These are phyloP conservation scores for Bipolaris cookei DNA, from an alignment of 2,329 filamentous ascomycete species.

Conservation along the genomic window DNA sequence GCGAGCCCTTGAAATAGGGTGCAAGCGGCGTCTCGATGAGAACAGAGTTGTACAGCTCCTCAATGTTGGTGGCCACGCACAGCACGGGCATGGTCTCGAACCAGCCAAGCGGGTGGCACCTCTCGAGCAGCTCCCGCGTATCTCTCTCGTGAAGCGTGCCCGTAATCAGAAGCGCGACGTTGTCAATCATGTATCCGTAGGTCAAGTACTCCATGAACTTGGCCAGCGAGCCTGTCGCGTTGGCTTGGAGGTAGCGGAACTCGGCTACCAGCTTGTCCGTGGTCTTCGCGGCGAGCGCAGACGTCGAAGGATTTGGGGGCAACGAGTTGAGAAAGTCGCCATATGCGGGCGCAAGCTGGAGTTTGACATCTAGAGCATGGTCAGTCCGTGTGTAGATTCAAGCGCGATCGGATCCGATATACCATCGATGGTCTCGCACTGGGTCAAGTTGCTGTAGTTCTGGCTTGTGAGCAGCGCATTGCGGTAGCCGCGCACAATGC, in stretches of 20 bases:
- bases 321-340: slow-evolving; percentile 95
- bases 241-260: slow-evolving; percentile 94
- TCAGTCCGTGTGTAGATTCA: slow-evolving; percentile 10
- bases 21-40: slow-evolving; percentile 95
- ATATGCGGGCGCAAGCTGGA: slow-evolving; percentile 94
- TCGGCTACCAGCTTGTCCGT: slow-evolving; percentile 98
- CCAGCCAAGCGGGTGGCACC: slow-evolving; percentile 97
- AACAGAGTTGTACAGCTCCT: slow-evolving; percentile 98
- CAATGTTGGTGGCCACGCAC: slow-evolving; percentile 96
- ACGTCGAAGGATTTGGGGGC: slow-evolving; percentile 95
- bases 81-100: slow-evolving; percentile 99
- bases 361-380: slow-evolving; percentile 86
- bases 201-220: slow-evolving; percentile 98
- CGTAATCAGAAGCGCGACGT: slow-evolving; percentile 96
- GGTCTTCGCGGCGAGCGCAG: slow-evolving; percentile 89
- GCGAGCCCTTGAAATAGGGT: slow-evolving; percentile 94
- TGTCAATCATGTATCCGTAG: slow-evolving; percentile 99
- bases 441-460: slow-evolving; percentile 94
- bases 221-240: slow-evolving; percentile 86
- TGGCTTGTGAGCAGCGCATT: slow-evolving; percentile 88
- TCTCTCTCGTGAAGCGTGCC: slow-evolving; percentile 97
- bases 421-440: slow-evolving; percentile 98
- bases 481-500: slow-evolving; percentile 95
- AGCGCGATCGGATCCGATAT: slow-evolving; percentile 36
- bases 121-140: slow-evolving; percentile 90